Evolutionary conservation across 1,284 basidiomycete species (phyloP), one percentile per base, ranked within the genome.

Genomic region (Grifola frondosa): DNA sequence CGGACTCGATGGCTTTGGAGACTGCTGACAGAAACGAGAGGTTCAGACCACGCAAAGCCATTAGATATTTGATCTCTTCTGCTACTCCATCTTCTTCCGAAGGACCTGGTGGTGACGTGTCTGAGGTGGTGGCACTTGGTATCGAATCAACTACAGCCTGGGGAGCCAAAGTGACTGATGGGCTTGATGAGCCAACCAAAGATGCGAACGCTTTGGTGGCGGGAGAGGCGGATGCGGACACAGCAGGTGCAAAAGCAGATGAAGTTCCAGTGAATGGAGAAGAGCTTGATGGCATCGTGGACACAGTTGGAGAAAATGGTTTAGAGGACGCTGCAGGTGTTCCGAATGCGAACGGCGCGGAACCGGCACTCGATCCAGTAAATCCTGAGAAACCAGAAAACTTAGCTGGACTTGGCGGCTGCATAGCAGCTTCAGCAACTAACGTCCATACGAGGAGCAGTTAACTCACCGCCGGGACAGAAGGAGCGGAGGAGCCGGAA

Each of bases 1-100:
- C 89, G 8, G 74, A 67, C 22, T 88, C 80, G 16, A 91, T 64
- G 4, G 78, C 75, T 39, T 77, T 74, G 11, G 77, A 73, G 34
- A 92, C 65, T 23, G 81, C 77, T 4, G 77, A 69, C 23, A 88
- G 58, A 54, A 93, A 72, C 0, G 88, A 86, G 16, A 78, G 65
- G 59, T 95, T 95, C 33, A 95, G 74, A 10, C 91, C 91, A 15
- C 91, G 83, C 15, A 95, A 71, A 6, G 81, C 78, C 28, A 73
- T 81, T 66, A 81, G 91, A 64, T 90, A 94, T 30, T 73, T 67
- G 3, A 73, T 49, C 13, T 69, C 69, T 16, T 68, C 65, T 22
- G 68, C 60, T 17, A 68, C 61, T 25, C 62, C 58, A 6, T 64
- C 58, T 12, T 63, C 60, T n/a, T 59, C 58, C 20, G 53, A 44